These are phyloP conservation scores for Dissophora ornata DNA, from an alignment of 192 early-diverging fungal species.

Conservation along the genomic window DNA sequence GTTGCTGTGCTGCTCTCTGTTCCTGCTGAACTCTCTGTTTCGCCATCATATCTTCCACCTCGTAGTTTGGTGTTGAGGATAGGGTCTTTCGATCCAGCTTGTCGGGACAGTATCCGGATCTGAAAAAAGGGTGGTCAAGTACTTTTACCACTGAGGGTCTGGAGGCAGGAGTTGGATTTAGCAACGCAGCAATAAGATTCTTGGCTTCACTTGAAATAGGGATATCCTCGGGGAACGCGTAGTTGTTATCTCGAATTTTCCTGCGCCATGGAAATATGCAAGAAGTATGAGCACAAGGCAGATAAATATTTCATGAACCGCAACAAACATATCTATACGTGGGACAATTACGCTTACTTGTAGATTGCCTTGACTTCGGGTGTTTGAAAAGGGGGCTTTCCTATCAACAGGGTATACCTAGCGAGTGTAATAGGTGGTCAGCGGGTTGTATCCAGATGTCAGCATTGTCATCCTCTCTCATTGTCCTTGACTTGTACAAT, in stretches of 20 bases:
- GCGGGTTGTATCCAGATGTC: too few relatives aligned
- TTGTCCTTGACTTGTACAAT: too few relatives aligned
- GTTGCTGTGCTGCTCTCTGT: conserved; percentile 16
- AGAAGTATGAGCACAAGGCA: too few relatives aligned
- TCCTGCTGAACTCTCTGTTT: conserved; percentile 7
- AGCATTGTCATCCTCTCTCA: too few relatives aligned
- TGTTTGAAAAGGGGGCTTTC: conserved; percentile 91
- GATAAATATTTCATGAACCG: too few relatives aligned
- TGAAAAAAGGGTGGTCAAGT: conserved; percentile 52
- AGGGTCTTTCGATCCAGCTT: conserved; percentile 17
- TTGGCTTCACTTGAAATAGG: conserved; percentile 71
- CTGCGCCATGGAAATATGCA: too few relatives aligned
- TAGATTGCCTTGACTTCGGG: conserved; percentile 81
- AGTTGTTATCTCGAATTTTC: conserved; percentile 64
- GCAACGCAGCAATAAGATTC: conserved; percentile 73
- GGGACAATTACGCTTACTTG: conserved; percentile 60
- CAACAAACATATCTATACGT: neutral
- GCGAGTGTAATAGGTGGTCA: too few relatives aligned
- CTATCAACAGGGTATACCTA: conserved; percentile 89
- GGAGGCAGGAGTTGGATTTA: conserved; percentile 61
- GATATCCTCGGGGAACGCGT: conserved; percentile 77
- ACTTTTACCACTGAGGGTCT: conserved; percentile 50
- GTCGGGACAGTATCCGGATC: conserved; percentile 28
- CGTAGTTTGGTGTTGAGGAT: conserved; percentile 23
- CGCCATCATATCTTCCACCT: conserved; percentile 18